phyloP scores from a whole-genome alignment of 768 basidiomycete genomes.

The Rubroboletus satanas region DNA sequence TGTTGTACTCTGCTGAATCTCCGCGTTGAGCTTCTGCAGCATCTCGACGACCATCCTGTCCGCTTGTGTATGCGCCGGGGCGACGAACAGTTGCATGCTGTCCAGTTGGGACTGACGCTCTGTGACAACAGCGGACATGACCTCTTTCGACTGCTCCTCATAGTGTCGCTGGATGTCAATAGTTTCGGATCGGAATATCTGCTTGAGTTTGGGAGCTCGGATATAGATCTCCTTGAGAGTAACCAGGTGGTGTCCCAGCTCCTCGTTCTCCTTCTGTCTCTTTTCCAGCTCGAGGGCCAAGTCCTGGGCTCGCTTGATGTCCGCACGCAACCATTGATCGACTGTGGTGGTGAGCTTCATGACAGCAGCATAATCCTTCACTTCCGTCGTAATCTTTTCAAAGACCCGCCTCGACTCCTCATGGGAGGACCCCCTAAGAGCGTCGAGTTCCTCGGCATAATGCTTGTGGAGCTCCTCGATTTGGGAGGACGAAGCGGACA shows the following conservation, averaged over 20 bases:
- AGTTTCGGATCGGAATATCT: slow-evolving; percentile 11
- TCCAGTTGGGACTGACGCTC: slow-evolving; percentile 5
- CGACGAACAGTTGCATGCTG: slow-evolving; percentile 1
- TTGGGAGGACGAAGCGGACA: background rate
- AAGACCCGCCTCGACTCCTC: background rate
- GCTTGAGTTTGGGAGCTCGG: slow-evolving; percentile 5
- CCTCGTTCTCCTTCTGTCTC: slow-evolving; percentile 10
- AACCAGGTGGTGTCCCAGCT: background rate
- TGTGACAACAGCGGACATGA: background rate
- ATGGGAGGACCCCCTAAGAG: background rate
- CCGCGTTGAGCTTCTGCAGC: slow-evolving; percentile 12
- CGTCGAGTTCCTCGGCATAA: background rate
- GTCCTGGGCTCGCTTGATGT: slow-evolving; percentile 2
- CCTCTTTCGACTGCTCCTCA: background rate
- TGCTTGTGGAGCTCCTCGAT: background rate
- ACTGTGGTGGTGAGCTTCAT: slow-evolving; percentile 4
- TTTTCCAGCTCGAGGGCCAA: slow-evolving; percentile 1
- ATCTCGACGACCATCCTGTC: slow-evolving; percentile 4
- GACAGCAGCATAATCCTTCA: background rate
- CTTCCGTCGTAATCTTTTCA: background rate
- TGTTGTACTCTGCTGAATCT: slow-evolving; percentile 8
- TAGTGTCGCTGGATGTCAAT: slow-evolving; percentile 1
- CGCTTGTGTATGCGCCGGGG: slow-evolving; percentile 4
- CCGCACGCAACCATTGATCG: slow-evolving; percentile 7
- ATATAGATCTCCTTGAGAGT: slow-evolving; percentile 9